Evolutionary conservation across 306 rosid genomes (phyloP), one percentile per base, ranked within the genome.

Genomic region (Gynostemma pentaphyllum): DNA sequence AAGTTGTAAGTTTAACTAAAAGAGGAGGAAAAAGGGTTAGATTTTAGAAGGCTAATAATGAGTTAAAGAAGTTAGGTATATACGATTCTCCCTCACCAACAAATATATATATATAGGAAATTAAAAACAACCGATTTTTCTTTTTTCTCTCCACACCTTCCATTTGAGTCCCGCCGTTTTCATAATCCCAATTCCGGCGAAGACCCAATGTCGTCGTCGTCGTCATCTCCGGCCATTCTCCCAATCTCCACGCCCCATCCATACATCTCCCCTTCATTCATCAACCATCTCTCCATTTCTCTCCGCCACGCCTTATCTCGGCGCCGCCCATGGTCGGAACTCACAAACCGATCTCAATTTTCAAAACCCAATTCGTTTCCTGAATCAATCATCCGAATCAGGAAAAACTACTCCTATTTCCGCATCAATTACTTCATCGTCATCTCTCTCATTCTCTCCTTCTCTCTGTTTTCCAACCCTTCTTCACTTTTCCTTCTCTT

Each of bases 281-380:
- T n/a, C n/a, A n/a, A n/a, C n/a, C n/a, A n/a, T n/a, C 9, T 81
- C 54, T 70, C 90, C 29, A 81, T 78, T 0, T 76, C 86, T 7
- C 68, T 88, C 74, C 88, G 94, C 72, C 15, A 86, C 55, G 88
- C 87, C 52, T 80, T 92, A 67, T 69, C 91, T 23, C 94, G 81
- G 64, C 88, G 96, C 75, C 95, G 96, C 30, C 96, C 99, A 2
- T 88, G 99, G 99, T 0, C 88, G 1, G 95, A 92, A 62, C 84
- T 92, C 15, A 37, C 49, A 0, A 90, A 92, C 37, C 90, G 96
- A 5, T 15, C 90, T 23, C 88, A 90, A 5, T 86, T 92, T 76
- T 23, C 88, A 1, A 86, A 82, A 24, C 99, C 99, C 0, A 87
- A 84, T 5, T 82, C 90, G 4, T 67, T 92, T 75, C 74, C 99